These are phyloP conservation scores for Raffaelea albimanens DNA, from an alignment of 2,329 filamentous ascomycete genomes.

Conservation along the genomic window DNA sequence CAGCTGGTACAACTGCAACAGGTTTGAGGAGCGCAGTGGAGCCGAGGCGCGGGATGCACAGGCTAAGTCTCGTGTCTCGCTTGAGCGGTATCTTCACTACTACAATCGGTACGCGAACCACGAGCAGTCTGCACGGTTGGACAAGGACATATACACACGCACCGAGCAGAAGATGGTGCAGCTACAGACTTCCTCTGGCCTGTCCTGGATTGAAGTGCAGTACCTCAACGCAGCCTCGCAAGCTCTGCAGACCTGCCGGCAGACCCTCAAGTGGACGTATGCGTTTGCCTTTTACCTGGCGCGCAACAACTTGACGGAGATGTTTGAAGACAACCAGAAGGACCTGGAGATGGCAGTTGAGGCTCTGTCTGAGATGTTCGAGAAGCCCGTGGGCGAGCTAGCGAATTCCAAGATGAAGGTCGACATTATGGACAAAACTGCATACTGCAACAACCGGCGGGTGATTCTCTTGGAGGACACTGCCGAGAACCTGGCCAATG, in stretches of 20 bases:
- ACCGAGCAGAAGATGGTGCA: conserved; percentile 99
- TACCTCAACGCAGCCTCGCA: conserved; percentile 91
- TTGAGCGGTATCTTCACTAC: conserved; percentile 97
- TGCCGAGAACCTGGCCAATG: conserved; percentile 80
- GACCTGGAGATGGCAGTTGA: conserved; percentile 96
- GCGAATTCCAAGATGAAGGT: conserved; percentile 85
- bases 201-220: conserved; percentile 99
- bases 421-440: conserved; percentile 97
- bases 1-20: conserved; percentile 99
- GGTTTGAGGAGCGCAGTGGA: conserved; percentile 93
- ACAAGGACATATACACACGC: conserved; percentile 92
- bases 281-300: conserved; percentile 97
- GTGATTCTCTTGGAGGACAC: conserved; percentile 88
- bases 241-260: conserved; percentile 90
- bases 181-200: conserved; percentile 82
- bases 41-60: conserved; percentile 84
- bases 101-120: conserved; percentile 99
- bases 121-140: conserved; percentile 91
- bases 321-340: conserved; percentile 98
- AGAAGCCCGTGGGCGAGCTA: conserved; percentile 86
- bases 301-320: conserved; percentile 89
- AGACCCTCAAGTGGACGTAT: conserved; percentile 98
- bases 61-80: conserved; percentile 76
- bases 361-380: conserved; percentile 96
- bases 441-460: conserved; percentile 88